phyloP scores from a whole-genome alignment of 1,284 basidiomycete genomes.

The Coniferiporia weirii region DNA sequence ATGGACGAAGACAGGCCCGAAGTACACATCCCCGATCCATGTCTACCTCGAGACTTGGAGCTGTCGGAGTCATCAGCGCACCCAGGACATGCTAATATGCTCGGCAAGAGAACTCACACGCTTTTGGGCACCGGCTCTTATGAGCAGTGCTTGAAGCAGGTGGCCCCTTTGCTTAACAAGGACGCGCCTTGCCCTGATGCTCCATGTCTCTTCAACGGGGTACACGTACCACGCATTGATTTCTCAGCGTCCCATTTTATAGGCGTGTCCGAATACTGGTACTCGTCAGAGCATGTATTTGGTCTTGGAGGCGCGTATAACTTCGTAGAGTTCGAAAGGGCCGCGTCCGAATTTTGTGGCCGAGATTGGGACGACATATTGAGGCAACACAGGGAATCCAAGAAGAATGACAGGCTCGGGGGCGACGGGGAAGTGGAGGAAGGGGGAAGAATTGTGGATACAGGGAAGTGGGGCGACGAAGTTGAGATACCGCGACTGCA shows the following conservation, averaged over 20 bases:
- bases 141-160: conserved; percentile 71
- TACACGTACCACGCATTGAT: conserved; percentile 88
- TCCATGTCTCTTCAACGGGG: conserved; percentile 96
- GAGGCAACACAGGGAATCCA: conserved; percentile 56
- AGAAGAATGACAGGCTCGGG: conserved; percentile 41
- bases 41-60: conserved; percentile 76
- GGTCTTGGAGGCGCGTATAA: conserved; percentile 94
- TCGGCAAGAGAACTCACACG: conserved; percentile 47
- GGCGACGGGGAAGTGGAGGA: conserved; percentile 56
- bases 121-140: conserved; percentile 92
- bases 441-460: conserved; percentile 53
- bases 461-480: conserved; percentile 63
- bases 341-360: conserved; percentile 83
- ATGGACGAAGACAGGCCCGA: conserved; percentile 24
- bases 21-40: conserved; percentile 72
- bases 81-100: conserved; percentile 33
- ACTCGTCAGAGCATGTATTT: conserved; percentile 95
- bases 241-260: conserved; percentile 92
- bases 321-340: conserved; percentile 92
- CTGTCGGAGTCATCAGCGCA: conserved; percentile 50
- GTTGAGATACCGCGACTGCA: conserved; percentile 83
- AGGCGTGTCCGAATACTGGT: conserved; percentile 99
- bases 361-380: conserved; percentile 78
- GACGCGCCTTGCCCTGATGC: conserved; percentile 75
- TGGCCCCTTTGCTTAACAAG: conserved; percentile 83